Base-by-base conservation (phyloP, 1,284 basidiomycete genomes). In the Trametes polyzona region DNA sequence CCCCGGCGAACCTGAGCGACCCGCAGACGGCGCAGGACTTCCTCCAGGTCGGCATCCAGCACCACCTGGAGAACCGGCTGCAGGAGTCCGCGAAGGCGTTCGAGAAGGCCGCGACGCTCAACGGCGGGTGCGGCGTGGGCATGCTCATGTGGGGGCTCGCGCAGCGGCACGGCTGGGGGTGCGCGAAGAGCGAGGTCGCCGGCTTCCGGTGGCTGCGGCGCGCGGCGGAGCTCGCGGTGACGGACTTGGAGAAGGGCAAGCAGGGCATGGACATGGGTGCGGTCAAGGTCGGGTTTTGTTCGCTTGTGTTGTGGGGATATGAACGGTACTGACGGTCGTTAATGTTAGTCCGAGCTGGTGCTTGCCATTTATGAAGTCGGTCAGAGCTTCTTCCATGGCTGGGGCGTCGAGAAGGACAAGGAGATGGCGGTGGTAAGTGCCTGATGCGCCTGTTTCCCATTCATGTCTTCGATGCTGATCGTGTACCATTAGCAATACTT, bases 401-500 rank as follows among this genome's bases (percentile, higher is more conserved):
- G 94, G 92, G 94, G 93, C 5, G 86, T 93, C 12, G 73, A 78
- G 50, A 92, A 92, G 73, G 93, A 96, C 73, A 89, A 88, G 74
- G 88, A 87, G 76, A 92, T 93, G 89, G 92, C 86, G 12, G 85
- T 92, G 44, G 87, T 89, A 67, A 52, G 87, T 83, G 10, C 24
- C 1, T 21, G 14, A 8, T 43, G 12, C 44, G 55, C 52, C 47
- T 27, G 27, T 17, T n/a, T 27, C 40, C 7, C 11, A 9, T 55
- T n/a, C n/a, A n/a, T n/a, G n/a, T n/a, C n/a, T n/a, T n/a, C n/a
- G n/a, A n/a, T n/a, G n/a, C n/a, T n/a, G n/a, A n/a, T n/a, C n/a
- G n/a, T n/a, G n/a, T n/a, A n/a, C n/a, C n/a, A n/a, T n/a, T n/a
- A 92, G 90, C 92, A 85, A 73, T 96, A 96, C 70, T 95, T 94